A percentile compares a stretch with the other conserved stretches of the same genome.
These are phyloP conservation scores for Triticum timopheevii DNA, from an alignment of 176 grass and related monocot genomes.

Conservation along the genomic window DNA sequence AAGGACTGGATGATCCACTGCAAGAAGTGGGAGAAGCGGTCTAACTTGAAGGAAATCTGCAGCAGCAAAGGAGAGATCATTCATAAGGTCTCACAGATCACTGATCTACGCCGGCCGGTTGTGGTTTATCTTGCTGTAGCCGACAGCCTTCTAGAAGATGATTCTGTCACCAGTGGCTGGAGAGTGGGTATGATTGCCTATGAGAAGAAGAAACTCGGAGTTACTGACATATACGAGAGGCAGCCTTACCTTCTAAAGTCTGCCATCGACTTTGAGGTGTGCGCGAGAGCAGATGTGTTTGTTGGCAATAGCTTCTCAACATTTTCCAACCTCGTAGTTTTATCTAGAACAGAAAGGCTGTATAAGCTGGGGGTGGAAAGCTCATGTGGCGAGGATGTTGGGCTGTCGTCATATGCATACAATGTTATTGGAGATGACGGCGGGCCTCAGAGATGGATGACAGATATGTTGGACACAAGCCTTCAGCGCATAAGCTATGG, in stretches of 20 bases:
- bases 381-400: conserved; percentile 48
- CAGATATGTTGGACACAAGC: conserved; percentile 72
- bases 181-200: conserved; percentile 79
- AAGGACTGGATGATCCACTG: conserved; percentile 99
- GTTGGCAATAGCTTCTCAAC: conserved; percentile 98
- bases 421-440: conserved; percentile 64
- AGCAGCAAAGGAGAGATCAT: conserved; percentile 92
- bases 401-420: conserved; percentile 76
- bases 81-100: conserved; percentile 82
- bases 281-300: conserved; percentile 76
- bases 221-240: conserved; percentile 67
- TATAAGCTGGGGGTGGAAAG: conserved; percentile 62
- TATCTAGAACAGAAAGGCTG: conserved; percentile 77
- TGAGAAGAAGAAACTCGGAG: conserved; percentile 85
- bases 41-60: conserved; percentile 74
- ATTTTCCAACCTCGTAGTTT: conserved; percentile 84
- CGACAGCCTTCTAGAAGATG: conserved; percentile 85
- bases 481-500: conserved; percentile 80
- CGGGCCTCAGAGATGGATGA: conserved; percentile 75
- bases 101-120: conserved; percentile 48
- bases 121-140: conserved; percentile 96
- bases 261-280: conserved; percentile 95
- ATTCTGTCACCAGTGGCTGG: conserved; percentile 85
- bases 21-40: conserved; percentile 89
- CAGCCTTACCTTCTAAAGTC: conserved; percentile 96